A percentile compares a stretch with the other conserved stretches of the same genome.
These are phyloP conservation scores for Trichopus zeylanicus DNA, from an alignment of 116 monocot genomes.

Conservation along the genomic window DNA sequence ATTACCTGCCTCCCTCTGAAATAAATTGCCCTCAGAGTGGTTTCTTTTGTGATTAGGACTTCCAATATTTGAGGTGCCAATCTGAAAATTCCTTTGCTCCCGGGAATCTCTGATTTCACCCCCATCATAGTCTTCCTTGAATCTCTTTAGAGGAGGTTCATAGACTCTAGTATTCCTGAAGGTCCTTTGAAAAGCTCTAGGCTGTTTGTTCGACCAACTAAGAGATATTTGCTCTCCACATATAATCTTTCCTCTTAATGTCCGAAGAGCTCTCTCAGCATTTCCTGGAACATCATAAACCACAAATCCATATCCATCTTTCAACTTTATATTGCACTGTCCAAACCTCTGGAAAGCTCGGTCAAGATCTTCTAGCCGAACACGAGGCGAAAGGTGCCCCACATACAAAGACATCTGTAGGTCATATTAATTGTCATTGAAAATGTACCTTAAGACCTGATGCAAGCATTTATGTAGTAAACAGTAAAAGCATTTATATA, in stretches of 20 bases:
- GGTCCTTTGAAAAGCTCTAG: conserved; percentile 26
- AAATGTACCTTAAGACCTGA: neutral
- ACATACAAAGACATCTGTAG: conserved; percentile 74
- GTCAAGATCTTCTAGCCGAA: conserved; percentile 42
- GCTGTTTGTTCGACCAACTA: conserved; percentile 64
- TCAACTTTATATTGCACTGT: conserved; percentile 34
- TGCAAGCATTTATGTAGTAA: neutral
- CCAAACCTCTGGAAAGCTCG: conserved; percentile 58
- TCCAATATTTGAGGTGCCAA: neutral
- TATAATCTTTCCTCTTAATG: conserved; percentile 42
- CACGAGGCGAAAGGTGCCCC: conserved; percentile 38
- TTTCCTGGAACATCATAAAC: conserved; percentile 48
- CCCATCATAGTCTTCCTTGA: conserved; percentile 16
- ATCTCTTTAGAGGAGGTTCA: conserved; percentile 26
- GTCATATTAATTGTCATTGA: neutral
- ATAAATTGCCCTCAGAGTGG: conserved; percentile 4
- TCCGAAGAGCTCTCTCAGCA: conserved; percentile 55
- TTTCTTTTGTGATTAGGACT: conserved; percentile 9
- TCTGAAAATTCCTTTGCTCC: conserved; percentile 16
- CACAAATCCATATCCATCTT: conserved; percentile 77
- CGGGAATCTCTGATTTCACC: conserved; percentile 13
- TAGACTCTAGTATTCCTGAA: conserved; percentile 20
- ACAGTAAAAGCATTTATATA: neutral
- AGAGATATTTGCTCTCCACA: conserved; percentile 53
- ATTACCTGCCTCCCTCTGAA: conserved; percentile 17